These are phyloP conservation scores for Pleurotus platypus DNA, from an alignment of 768 basidiomycete species.

Conservation along the genomic window DNA sequence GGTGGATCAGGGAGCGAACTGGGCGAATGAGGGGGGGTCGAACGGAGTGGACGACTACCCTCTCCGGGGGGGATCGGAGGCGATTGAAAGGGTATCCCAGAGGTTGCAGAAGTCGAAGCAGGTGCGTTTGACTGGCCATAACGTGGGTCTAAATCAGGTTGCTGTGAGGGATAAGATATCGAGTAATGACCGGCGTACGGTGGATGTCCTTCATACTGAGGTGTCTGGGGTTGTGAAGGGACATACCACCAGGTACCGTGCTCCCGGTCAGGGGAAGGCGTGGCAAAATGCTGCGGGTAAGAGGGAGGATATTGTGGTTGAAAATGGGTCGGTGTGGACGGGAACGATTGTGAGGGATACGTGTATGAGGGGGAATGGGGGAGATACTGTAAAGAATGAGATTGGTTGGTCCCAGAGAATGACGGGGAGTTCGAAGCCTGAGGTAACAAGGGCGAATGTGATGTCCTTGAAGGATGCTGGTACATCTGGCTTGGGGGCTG, in stretches of 20 bases:
- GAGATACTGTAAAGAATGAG: slow-evolving; percentile 33
- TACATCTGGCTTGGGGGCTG: slow-evolving; percentile 23
- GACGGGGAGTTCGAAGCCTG: slow-evolving; percentile 20
- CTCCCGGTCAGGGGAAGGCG: slow-evolving; percentile 30
- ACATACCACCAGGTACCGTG: slow-evolving; percentile 55
- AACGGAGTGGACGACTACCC: neutral
- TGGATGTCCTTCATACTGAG: slow-evolving; percentile 23
- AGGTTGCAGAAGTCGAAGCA: slow-evolving; percentile 14
- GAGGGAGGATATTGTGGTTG: slow-evolving; percentile 30
- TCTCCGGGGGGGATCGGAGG: neutral
- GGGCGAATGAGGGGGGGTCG: neutral
- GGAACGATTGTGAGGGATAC: slow-evolving; percentile 33
- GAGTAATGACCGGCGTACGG: slow-evolving; percentile 30
- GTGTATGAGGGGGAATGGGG: slow-evolving; percentile 28
- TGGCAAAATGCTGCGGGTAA: slow-evolving; percentile 31
- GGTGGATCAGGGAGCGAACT: neutral
- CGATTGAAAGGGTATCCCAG: slow-evolving; percentile 7
- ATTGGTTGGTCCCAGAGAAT: slow-evolving; percentile 21
- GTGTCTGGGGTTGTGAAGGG: slow-evolving; percentile 21
- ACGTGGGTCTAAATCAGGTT: slow-evolving; percentile 20
- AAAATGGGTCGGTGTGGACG: slow-evolving; percentile 31
- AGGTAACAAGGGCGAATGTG: slow-evolving; percentile 19
- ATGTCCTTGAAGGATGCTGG: slow-evolving; percentile 24
- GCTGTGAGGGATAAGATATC: slow-evolving; percentile 22
- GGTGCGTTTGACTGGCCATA: slow-evolving; percentile 15